Conservation (phyloP, 129 eudicot species). For the Solidago caesia region DNA sequence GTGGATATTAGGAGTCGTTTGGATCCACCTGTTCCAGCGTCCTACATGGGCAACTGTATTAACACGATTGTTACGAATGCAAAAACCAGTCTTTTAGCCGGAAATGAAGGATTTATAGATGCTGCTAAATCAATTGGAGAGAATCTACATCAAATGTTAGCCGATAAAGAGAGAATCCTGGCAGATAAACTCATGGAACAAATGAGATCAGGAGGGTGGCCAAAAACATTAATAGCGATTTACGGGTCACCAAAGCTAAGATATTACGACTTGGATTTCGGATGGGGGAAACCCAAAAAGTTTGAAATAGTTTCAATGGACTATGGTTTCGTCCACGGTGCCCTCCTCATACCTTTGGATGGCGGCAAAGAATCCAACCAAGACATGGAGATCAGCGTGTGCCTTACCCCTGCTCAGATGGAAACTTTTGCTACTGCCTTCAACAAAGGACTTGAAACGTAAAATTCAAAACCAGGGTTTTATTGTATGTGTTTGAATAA, state of each 20-base stretch:
- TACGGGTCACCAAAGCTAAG: neutral
- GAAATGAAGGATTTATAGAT: neutral
- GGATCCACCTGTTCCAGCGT: neutral
- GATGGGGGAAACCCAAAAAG: no score
- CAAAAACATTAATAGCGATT: neutral
- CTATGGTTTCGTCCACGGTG: neutral
- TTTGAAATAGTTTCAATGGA: neutral
- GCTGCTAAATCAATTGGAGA: neutral
- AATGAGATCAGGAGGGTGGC: neutral
- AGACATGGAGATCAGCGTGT: neutral
- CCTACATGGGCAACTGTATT: conserved; percentile 11
- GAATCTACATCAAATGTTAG: neutral
- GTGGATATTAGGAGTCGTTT: neutral
- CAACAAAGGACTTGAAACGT: neutral
- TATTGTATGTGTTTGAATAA: no score
- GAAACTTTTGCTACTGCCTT: neutral
- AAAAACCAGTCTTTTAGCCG: neutral
- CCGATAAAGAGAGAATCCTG: neutral
- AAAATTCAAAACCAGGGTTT: no score
- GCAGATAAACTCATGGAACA: neutral
- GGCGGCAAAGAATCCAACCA: neutral
- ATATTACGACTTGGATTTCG: neutral
- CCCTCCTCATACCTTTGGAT: neutral
- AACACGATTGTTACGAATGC: neutral
- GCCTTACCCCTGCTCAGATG: neutral